Base-by-base conservation (phyloP, 306 rosid genomes). In the Datisca glomerata region DNA sequence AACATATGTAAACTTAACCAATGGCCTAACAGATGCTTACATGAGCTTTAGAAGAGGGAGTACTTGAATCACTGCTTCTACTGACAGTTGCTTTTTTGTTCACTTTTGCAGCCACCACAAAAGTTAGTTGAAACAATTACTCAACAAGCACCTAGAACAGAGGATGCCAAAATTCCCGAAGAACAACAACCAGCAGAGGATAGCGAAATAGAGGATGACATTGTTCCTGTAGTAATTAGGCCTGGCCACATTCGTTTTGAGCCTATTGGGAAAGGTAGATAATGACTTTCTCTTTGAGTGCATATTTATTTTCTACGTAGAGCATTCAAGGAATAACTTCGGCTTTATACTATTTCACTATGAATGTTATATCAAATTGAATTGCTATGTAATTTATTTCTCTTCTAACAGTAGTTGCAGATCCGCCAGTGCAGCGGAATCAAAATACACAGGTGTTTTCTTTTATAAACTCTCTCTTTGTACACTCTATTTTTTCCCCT, bases 191-290 rank as follows among this genome's bases (percentile, higher is more conserved):
- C 76, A 64, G 28, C 24, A 51, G 53, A 51, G 49, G 72, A 53
- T 49, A 67, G 62, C 49, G 80, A 69, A 24, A 69, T 54, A 55
- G 84, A 79, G 18, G 84, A 66, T 12, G 78, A 79, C 28, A 21
- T 66, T 61, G 73, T 84, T 60, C 96, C 92, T 35, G 78, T 91
- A 27, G 86, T 78, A 53, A 66, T 75, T 59, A 80, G 75, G 70
- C 98, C 98, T 29, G 98, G 98, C 31, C 92, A 91, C 60, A 91
- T 91, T 63, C 94, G 96, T 47, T 91, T 84, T 53, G 72, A 76
- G 73, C 57, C 80, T 50, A 59, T 51, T 27, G 42, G 67, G 44
- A 71, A 78, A 73, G 92, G 98, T 89, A 21, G 35, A 42, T 42
- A 39, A 31, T 39, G 49, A 51, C 28, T 5, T 39, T 52, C 39